Evolutionary conservation across 192 early-diverging fungal genomes (phyloP).

Genomic region (Linnemannia elongata): DNA sequence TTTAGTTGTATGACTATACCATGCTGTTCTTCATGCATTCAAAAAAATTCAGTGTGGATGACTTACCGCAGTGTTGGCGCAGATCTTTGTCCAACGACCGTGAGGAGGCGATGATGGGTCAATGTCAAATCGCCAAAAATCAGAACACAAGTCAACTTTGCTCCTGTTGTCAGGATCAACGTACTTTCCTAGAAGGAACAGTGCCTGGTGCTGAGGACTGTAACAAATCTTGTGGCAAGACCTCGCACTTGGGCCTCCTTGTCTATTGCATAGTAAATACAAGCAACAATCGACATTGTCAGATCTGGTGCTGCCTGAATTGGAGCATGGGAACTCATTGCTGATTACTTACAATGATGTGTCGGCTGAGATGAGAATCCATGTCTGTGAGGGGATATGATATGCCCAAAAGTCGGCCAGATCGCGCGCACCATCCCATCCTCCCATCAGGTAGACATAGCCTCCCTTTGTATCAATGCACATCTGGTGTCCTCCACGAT

Average conservation of each 20-base stretch:
- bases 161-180: constrained; percentile 81
- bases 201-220: constrained; percentile 77
- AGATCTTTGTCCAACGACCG: constrained; percentile 79
- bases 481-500: constrained; percentile 98
- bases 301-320: background rate
- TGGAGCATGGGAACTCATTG: background rate
- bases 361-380: constrained; percentile 84
- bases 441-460: constrained; percentile 90
- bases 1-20: background rate
- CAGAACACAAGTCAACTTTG: constrained; percentile 78
- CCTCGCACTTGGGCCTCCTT: constrained; percentile 88
- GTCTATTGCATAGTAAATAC: constrained; percentile 53
- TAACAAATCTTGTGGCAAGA: constrained; percentile 96
- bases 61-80: constrained; percentile 81
- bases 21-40: background rate
- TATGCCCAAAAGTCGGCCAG: constrained; percentile 93
- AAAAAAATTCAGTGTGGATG: background rate
- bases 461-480: constrained; percentile 80
- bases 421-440: constrained; percentile 93
- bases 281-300: background rate
- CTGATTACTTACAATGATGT: constrained; percentile 70
- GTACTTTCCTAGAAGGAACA: constrained; percentile 93
- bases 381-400: constrained; percentile 68
- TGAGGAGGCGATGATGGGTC: constrained; percentile 51
- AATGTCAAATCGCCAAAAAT: constrained; percentile 93